These are phyloP conservation scores for Stylosanthes scabra DNA, from an alignment of 331 rosid genomes.

Conservation along the genomic window DNA sequence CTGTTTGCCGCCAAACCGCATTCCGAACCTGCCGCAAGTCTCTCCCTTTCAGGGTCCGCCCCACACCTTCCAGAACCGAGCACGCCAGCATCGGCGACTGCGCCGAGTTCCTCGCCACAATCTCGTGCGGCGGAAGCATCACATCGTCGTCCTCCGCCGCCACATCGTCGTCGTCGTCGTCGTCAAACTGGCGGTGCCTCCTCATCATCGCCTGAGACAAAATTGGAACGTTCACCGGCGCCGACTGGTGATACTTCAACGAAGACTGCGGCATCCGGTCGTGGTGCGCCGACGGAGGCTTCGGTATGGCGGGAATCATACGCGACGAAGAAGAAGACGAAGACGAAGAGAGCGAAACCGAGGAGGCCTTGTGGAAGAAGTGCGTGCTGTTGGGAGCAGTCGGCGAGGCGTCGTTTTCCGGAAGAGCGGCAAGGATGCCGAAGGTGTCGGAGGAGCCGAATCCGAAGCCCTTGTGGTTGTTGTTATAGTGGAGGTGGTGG, in stretches of 20 bases:
- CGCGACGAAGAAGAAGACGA: conserved; percentile 63
- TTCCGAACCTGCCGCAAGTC: conserved; percentile 86
- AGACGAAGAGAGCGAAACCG: conserved; percentile 53
- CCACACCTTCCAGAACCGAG: conserved; percentile 85
- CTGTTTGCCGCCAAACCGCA: conserved; percentile 84
- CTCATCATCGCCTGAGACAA: conserved; percentile 48
- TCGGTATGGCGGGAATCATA: conserved; percentile 63
- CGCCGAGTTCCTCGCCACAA: conserved; percentile 57
- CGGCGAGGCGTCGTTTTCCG: conserved; percentile 56
- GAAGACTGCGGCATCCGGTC: conserved; percentile 49
- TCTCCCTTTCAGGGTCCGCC: conserved; percentile 85
- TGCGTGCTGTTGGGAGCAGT: conserved; percentile 45
- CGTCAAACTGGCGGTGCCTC: conserved; percentile 51
- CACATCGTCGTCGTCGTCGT: conserved; percentile 13
- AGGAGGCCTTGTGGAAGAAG: conserved; percentile 55
- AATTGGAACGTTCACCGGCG: conserved; percentile 76
- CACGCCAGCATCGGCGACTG: conserved; percentile 61
- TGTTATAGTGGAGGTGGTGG: not conserved
- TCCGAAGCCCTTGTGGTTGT: conserved; percentile 49
- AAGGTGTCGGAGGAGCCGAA: conserved; percentile 54
- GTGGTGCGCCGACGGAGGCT: conserved; percentile 41
- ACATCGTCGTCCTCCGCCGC: conserved; percentile 49
- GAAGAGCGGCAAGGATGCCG: conserved; percentile 84
- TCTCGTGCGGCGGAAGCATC: conserved; percentile 82
- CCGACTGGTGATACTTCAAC: conserved; percentile 62